Conservation (phyloP, 257 asterid species). For the Salvia rosmarinus region DNA sequence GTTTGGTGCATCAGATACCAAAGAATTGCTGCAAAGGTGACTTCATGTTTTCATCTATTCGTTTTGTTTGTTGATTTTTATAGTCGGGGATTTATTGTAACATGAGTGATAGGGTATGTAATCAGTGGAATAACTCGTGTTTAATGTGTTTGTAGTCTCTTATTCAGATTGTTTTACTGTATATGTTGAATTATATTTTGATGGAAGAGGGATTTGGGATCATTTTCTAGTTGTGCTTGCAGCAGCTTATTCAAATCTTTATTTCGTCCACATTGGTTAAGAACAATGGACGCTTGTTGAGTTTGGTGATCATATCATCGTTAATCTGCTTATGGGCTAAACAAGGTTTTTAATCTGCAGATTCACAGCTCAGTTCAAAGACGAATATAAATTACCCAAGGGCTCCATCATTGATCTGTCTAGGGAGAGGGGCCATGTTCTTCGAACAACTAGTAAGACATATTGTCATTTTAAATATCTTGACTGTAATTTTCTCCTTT, state of each 20-base stretch:
- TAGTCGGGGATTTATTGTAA: neutral
- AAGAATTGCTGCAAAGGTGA: slow-evolving; percentile 75
- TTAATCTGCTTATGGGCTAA: slow-evolving; percentile 14
- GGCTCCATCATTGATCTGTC: slow-evolving; percentile 81
- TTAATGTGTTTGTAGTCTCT: slow-evolving; percentile 11
- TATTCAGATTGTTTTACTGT: neutral
- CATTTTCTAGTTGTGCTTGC: neutral
- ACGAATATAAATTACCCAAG: slow-evolving; percentile 78
- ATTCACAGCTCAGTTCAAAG: slow-evolving; percentile 85
- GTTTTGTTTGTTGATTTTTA: neutral
- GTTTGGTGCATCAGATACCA: slow-evolving; percentile 67
- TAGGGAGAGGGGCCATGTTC: slow-evolving; percentile 64
- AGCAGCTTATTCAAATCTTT: neutral
- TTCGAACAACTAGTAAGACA: slow-evolving; percentile 74
- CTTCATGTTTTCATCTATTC: neutral
- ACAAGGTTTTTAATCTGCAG: slow-evolving; percentile 41
- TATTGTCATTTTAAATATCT: neutral
- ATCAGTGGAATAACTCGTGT: too few relatives aligned
- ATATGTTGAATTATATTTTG: too few relatives aligned
- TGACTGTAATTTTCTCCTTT: neutral
- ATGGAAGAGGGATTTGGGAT: neutral
- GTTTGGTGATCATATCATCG: neutral
- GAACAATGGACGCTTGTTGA: neutral
- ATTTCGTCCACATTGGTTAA: neutral
- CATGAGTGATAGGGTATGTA: neutral